Evolutionary conservation across 345 rosid genomes (phyloP), one percentile per base, ranked within the genome.

Genomic region (Gossypium anomalum): DNA sequence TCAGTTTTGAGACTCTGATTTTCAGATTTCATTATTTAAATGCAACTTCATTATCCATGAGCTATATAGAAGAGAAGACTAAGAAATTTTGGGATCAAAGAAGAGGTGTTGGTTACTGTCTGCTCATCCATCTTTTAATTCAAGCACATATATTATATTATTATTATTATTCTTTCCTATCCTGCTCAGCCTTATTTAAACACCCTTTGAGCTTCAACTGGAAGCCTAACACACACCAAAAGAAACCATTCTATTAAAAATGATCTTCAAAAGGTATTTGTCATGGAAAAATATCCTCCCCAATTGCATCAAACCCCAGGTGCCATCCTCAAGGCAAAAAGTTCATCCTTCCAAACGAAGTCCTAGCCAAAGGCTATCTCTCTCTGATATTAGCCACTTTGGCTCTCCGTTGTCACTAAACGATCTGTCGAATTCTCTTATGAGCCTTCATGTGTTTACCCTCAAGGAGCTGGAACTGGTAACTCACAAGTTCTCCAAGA

Each of bases 401-500:
- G 82, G 79, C 29, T 88, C 89, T 2, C 72, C 76, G 8, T 53
- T 84, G 34, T 82, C 86, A 0, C 57, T 78, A 2, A 77, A 68
- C 44, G 88, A 84, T 43, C 76, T 86, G 2, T 86, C 91, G 2
- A 80, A 55, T 59, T 80, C 86, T 11, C 75, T 84, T 20, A 68
- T 82, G 13, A 81, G 82, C 55, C 85, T 90, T n/a, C 87, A 86
- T 70, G 75, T 83, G 15, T 90, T 90, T 75, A 83, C 89, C 1
- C 82, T 79, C 55, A 75, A 78, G 70, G 94, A 90, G 81, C 78
- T 90, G 3, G 45, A 83, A 43, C 49, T 41, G 44, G 25, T 85
- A 13, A 86, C 92, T 0, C 75, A 74, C 15, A 56, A 80, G 19
- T 85, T 90, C 76, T 79, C 87, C 3, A 83, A 23, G 72, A 74